Conservation (phyloP, 495 filamentous ascomycete species). For the Rhypophila decipiens region DNA sequence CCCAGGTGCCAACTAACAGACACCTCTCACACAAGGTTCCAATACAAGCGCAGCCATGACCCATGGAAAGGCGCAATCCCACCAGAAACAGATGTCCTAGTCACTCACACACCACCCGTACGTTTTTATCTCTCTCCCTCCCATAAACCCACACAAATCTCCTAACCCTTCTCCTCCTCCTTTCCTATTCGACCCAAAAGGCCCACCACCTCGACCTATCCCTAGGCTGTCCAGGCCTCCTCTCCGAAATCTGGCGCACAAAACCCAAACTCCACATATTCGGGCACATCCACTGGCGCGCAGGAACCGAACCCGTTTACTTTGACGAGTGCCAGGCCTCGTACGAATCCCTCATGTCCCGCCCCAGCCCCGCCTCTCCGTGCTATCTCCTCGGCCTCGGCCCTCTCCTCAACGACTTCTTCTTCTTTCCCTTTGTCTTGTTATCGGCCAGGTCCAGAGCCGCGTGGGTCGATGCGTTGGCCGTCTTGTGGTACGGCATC, state of each 20-base stretch:
- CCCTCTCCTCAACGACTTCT: too few species aligned
- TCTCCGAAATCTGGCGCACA: slow-evolving; percentile 71
- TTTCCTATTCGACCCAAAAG: too few species aligned
- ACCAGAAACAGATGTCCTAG: slow-evolving; percentile 66
- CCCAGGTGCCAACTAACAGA: too few species aligned
- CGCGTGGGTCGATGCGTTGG: slow-evolving; percentile 57
- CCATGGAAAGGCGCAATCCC: slow-evolving; percentile 56
- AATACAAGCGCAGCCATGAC: slow-evolving; percentile 35
- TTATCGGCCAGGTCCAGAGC: not conserved
- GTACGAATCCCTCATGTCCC: slow-evolving; percentile 59
- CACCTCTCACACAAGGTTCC: slow-evolving; percentile 31
- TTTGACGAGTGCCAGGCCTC: slow-evolving; percentile 70
- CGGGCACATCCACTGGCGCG: slow-evolving; percentile 77
- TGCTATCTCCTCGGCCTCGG: slow-evolving; percentile 40
- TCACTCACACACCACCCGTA: slow-evolving; percentile 68
- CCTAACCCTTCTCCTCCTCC: too few species aligned
- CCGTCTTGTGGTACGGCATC: slow-evolving; percentile 56
- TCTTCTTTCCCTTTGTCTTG: too few species aligned
- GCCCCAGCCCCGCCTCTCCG: slow-evolving; percentile 37
- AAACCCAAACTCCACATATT: slow-evolving; percentile 79
- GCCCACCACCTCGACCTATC: slow-evolving; percentile 71
- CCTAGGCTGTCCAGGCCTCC: slow-evolving; percentile 68
- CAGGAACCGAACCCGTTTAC: slow-evolving; percentile 59
- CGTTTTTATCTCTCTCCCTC: slow-evolving; percentile 3
- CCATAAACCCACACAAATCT: too few species aligned